Evolutionary conservation across 1,284 basidiomycete species (phyloP), one percentile per base, ranked within the genome.

Genomic region (Marasmius fiardii): DNA sequence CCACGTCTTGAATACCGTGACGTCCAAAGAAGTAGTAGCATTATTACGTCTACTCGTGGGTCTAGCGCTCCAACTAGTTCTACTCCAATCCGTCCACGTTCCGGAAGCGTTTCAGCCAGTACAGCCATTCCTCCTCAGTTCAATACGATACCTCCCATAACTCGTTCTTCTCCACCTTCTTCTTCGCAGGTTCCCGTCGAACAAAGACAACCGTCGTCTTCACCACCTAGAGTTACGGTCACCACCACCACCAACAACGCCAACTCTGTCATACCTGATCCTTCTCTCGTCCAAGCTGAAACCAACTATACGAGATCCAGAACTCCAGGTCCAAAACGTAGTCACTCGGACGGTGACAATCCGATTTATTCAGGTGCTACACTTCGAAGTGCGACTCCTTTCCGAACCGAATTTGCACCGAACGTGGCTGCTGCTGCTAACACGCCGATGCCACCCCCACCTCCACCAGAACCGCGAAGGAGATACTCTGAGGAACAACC

Each of bases 401-500:
- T 58, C 35, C 34, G 48, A 26, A 39, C 54, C 7, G 57, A 58
- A 20, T 58, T 58, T 26, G 43, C 52, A 16, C 57, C 57, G 1
- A 51, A 41, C 28, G 28, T 55, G 3, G 52, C 57, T 11, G 44
- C 12, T 21, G 16, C 47, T 43, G n/a, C n/a, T 26, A 20, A 11
- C 10, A 44, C 18, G 24, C 52, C 41, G 18, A 18, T 44, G 2
- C 8, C 20, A 33, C 41, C n/a, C 11, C 52, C 52, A 21, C 44
- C 53, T 2, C 18, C 31, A 33, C 47, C 45, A 6, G 56, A 54
- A 59, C 63, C 65, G 54, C 63, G 43, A 20, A 70, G 80, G 37
- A 73, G 79, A 21, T 74, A 72, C 61, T 80, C 78, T 20, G 79
- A 80, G 21, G 76, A 79, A 59, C 74, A 77, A 63, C 53, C 31